Evolutionary conservation across 1,284 basidiomycete species (phyloP).

Genomic region (Malassezia restricta): DNA sequence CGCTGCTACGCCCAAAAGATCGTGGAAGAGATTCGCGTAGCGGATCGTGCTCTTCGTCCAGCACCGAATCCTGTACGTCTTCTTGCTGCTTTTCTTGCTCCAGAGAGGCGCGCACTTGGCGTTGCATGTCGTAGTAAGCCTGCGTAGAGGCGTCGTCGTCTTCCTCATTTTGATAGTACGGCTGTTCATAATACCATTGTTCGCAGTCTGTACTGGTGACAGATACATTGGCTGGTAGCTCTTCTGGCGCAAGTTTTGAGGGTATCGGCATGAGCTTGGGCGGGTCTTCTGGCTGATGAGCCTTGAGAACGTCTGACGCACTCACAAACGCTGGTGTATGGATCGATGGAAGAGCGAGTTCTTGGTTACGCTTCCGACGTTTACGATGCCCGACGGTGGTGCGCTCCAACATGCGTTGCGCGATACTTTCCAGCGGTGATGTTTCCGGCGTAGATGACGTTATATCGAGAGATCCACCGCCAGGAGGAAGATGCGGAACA

Average conservation of each 20-base stretch:
- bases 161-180: not conserved
- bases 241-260: conserved; percentile 1
- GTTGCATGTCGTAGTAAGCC: conserved; percentile 11
- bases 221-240: conserved; percentile 6
- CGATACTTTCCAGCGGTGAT: conserved; percentile 7
- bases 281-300: not conserved
- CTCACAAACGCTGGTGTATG: not conserved
- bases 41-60: not conserved
- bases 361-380: not conserved
- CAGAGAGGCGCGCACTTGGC: conserved; percentile 1
- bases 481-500: conserved; percentile 1
- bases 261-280: conserved; percentile 4
- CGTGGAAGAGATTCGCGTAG: conserved; percentile 10
- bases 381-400: conserved; percentile 12
- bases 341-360: not conserved
- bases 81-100: conserved; percentile 8
- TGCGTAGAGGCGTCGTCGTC: conserved; percentile 1
- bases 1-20: conserved; percentile 1
- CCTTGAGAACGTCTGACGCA: not conserved
- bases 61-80: not conserved
- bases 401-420: conserved; percentile 10
- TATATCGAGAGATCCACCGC: conserved; percentile 10
- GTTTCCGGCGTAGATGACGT: not conserved
- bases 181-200: conserved; percentile 11
- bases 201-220: conserved; percentile 14